Conservation (phyloP, 78 protist species). For the Dictyostelium capitatum region DNA sequence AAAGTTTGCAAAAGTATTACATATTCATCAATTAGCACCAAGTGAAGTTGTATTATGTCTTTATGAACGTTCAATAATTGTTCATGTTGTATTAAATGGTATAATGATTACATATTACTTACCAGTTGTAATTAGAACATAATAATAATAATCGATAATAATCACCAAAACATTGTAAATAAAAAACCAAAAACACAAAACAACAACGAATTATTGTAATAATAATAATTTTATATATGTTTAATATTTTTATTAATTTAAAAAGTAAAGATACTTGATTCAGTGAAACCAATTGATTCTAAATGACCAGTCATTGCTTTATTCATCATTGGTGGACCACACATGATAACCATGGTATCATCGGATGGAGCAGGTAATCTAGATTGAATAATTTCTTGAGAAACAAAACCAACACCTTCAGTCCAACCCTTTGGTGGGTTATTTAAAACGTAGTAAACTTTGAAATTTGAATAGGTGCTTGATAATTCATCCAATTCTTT, state of each 20-base stretch:
- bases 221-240: neutral
- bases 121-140: constrained; percentile 25
- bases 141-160: neutral
- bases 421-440: constrained; percentile 75
- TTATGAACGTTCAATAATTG: constrained; percentile 17
- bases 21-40: constrained; percentile 33
- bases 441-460: constrained; percentile 71
- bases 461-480: constrained; percentile 43
- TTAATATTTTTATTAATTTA: constrained; percentile 15
- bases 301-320: constrained; percentile 84
- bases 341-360: constrained; percentile 67
- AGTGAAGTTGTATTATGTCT: constrained; percentile 52
- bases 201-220: neutral
- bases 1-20: constrained; percentile 42
- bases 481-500: constrained; percentile 60
- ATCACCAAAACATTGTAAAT: neutral
- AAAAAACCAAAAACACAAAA: neutral
- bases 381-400: constrained; percentile 52
- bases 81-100: constrained; percentile 18
- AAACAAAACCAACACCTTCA: constrained; percentile 70
- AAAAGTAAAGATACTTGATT: constrained; percentile 42
- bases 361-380: constrained; percentile 55
- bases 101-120: constrained; percentile 31
- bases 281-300: constrained; percentile 9
- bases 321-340: constrained; percentile 92